These are phyloP conservation scores for Globisporangium abappressorium DNA, from an alignment of 352 stramenopile species.

Conservation along the genomic window DNA sequence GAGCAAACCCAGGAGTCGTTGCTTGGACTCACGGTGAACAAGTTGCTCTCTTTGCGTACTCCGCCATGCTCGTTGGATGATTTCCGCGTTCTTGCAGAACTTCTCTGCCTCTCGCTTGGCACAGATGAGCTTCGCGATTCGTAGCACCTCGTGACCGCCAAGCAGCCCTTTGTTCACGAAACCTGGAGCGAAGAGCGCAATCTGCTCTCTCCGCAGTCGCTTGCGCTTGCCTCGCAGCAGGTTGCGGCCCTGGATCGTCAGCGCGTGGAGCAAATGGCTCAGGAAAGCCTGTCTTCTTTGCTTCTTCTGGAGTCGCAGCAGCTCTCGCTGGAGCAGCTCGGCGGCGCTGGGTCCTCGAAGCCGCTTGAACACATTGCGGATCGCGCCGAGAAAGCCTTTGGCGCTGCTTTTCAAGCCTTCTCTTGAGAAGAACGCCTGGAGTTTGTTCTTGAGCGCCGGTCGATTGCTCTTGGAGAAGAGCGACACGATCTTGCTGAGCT, in stretches of 20 bases:
- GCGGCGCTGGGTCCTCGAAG: slow-evolving; percentile 6
- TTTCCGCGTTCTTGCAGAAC: not conserved
- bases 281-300: slow-evolving; percentile 3
- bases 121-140: slow-evolving; percentile 1
- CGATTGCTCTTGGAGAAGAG: slow-evolving; percentile 14
- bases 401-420: not conserved
- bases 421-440: slow-evolving; percentile 2
- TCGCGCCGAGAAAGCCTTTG: not conserved
- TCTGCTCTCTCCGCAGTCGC: slow-evolving; percentile 5
- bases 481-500: slow-evolving; percentile 1
- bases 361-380: slow-evolving; percentile 5
- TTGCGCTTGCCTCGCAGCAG: slow-evolving; percentile 10
- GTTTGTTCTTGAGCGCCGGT: not conserved
- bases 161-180: slow-evolving; percentile 11
- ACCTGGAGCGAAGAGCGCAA: not conserved
- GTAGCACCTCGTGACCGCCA: not conserved
- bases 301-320: slow-evolving; percentile 6
- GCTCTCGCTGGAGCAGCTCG: slow-evolving; percentile 12
- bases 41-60: slow-evolving; percentile 15
- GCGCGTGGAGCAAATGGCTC: slow-evolving; percentile 1
- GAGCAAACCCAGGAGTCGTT: slow-evolving; percentile 26
- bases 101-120: not conserved
- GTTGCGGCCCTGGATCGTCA: slow-evolving; percentile 13
- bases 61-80: slow-evolving; percentile 32
- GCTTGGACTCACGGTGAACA: slow-evolving; percentile 21